Conservation (phyloP, 257 asterid species). For the Nyctanthes arbortristis region DNA sequence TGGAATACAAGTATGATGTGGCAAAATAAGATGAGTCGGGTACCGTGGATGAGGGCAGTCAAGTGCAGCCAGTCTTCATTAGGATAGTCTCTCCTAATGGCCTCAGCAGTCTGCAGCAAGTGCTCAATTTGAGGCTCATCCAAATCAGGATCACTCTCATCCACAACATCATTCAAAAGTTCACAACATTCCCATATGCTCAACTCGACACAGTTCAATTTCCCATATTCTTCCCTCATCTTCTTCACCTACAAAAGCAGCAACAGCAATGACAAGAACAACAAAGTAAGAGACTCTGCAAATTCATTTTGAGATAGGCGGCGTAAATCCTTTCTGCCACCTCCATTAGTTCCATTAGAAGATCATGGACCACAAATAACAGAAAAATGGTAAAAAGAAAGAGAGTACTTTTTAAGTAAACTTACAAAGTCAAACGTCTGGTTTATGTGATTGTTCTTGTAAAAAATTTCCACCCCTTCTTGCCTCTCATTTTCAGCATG, state of each 20-base stretch:
- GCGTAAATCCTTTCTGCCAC: background rate
- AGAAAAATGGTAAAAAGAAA: background rate
- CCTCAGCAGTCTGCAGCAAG: constrained; percentile 86
- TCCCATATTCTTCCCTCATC: constrained; percentile 70
- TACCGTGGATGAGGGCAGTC: constrained; percentile 89
- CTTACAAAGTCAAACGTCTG: constrained; percentile 79
- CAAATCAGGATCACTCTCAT: constrained; percentile 88
- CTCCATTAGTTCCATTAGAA: too few relatives aligned
- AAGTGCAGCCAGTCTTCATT: constrained; percentile 87
- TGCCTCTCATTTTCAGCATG: constrained; percentile 71
- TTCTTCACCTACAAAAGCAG: constrained; percentile 48
- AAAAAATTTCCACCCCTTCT: constrained; percentile 66
- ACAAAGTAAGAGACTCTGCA: too few relatives aligned
- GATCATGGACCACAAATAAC: too few relatives aligned
- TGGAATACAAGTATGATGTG: background rate
- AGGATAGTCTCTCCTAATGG: constrained; percentile 82
- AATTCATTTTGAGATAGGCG: background rate
- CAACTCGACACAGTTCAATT: constrained; percentile 68
- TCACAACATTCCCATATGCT: constrained; percentile 97
- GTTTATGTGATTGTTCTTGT: constrained; percentile 63
- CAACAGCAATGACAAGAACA: background rate
- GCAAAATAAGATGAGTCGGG: background rate
- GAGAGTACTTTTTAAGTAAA: background rate
- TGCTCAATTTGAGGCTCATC: constrained; percentile 97
- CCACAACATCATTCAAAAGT: constrained; percentile 69